phyloP scores from a whole-genome alignment of 2,329 filamentous ascomycete species.

The Mycogone perniciosa region DNA sequence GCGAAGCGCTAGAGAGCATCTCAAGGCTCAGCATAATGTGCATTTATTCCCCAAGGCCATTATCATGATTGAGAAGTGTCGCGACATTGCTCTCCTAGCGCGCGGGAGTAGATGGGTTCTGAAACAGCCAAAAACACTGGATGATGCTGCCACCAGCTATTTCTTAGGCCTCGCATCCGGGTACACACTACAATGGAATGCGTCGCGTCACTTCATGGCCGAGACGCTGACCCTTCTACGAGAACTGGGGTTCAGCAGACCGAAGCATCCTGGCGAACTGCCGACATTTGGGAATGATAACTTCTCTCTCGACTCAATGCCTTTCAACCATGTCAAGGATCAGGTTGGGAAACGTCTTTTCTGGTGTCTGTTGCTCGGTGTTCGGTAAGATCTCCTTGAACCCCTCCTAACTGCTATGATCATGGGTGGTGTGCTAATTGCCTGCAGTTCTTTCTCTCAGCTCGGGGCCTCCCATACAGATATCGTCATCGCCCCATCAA shows the following conservation, averaged over 20 bases:
- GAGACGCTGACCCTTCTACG: conserved; percentile 64
- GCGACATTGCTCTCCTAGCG: conserved; percentile 61
- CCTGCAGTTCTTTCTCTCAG: conserved; percentile 64
- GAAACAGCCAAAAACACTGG: conserved; percentile 42
- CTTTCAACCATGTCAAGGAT: conserved; percentile 63
- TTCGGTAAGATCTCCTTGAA: conserved; percentile 43
- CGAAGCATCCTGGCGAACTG: conserved; percentile 37
- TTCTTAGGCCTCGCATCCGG: conserved; percentile 61
- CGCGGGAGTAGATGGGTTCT: conserved; percentile 50
- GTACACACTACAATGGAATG: conserved; percentile 62
- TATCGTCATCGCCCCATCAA: conserved; percentile 69
- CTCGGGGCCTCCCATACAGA: conserved; percentile 66
- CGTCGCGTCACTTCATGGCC: conserved; percentile 64
- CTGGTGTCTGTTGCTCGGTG: conserved; percentile 73
- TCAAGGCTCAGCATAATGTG: conserved; percentile 59
- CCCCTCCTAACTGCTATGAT: not conserved
- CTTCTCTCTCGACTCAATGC: conserved; percentile 34
- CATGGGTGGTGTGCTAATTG: not conserved
- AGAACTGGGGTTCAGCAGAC: conserved; percentile 58
- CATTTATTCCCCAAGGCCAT: conserved; percentile 63
- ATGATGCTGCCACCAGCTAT: conserved; percentile 65
- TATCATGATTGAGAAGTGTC: conserved; percentile 63
- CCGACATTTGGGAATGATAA: conserved; percentile 35
- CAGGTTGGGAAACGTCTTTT: conserved; percentile 75
- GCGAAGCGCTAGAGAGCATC: conserved; percentile 60